These are phyloP conservation scores for Stipa capillata DNA, from an alignment of 176 grass and related monocot genomes.

Conservation along the genomic window DNA sequence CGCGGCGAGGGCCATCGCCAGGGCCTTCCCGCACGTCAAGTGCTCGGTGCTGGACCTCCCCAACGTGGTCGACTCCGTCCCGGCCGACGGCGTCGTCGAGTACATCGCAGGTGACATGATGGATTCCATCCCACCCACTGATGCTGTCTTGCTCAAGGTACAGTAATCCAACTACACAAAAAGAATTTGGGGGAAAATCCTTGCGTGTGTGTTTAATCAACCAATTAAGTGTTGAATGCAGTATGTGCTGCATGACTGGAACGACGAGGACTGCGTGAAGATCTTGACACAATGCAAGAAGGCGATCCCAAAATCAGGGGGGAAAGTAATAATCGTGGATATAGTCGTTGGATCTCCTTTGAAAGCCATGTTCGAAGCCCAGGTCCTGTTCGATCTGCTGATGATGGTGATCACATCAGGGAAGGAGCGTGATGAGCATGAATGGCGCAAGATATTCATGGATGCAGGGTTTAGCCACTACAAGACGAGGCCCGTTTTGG, in stretches of 20 bases:
- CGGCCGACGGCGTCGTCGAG: neutral
- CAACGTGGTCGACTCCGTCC: slow-evolving; percentile 6
- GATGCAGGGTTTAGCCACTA: slow-evolving; percentile 22
- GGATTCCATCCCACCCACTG: slow-evolving; percentile 8
- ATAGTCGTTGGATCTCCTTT: neutral
- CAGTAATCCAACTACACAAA: neutral
- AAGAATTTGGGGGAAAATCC: neutral
- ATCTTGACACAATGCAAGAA: slow-evolving; percentile 29
- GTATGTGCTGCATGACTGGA: slow-evolving; percentile 33
- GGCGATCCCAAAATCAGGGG: slow-evolving; percentile 6
- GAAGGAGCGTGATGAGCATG: slow-evolving; percentile 40
- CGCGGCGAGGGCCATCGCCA: neutral
- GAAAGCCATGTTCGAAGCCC: slow-evolving; percentile 1
- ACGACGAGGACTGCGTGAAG: slow-evolving; percentile 30
- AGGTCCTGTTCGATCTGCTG: slow-evolving; percentile 5
- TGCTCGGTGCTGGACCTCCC: slow-evolving; percentile 48
- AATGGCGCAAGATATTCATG: slow-evolving; percentile 35
- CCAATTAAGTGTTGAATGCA: neutral
- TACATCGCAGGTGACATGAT: slow-evolving; percentile 42
- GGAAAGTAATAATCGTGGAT: slow-evolving; percentile 49
- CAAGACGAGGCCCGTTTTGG: slow-evolving; percentile 4
- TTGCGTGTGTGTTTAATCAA: neutral
- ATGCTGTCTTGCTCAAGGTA: slow-evolving; percentile 34
- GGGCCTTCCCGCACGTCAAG: slow-evolving; percentile 29
- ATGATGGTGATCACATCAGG: slow-evolving; percentile 30